phyloP scores from a whole-genome alignment of 1,284 basidiomycete species.

The Apiotrichum montevideense region DNA sequence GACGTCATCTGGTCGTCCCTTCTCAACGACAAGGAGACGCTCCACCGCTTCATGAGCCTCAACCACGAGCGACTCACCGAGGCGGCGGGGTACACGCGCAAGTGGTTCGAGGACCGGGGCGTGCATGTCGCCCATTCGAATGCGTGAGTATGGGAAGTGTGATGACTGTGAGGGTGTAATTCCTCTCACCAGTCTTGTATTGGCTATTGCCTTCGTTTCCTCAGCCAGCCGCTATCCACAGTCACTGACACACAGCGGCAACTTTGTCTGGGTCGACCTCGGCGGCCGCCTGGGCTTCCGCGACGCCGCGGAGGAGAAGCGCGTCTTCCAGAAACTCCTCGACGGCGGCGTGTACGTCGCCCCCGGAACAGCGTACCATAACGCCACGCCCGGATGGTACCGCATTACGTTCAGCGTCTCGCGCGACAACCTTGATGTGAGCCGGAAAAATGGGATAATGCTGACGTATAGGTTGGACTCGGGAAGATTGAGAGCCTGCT shows the following conservation, averaged over 20 bases:
- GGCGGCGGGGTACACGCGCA: conserved; percentile 33
- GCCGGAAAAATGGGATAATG: background rate
- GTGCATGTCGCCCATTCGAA: conserved; percentile 39
- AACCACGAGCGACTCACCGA: conserved; percentile 36
- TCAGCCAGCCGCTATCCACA: background rate
- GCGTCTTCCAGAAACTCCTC: conserved; percentile 40
- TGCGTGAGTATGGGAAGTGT: conserved; percentile 22
- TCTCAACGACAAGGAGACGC: conserved; percentile 23
- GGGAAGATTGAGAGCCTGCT: conserved; percentile 26
- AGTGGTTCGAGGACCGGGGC: conserved; percentile 39
- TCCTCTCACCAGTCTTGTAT: no score
- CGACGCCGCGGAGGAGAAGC: conserved; percentile 35
- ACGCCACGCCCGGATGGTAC: conserved; percentile 36
- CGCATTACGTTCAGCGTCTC: conserved; percentile 40
- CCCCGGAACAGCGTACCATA: conserved; percentile 40
- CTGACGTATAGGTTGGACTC: conserved; percentile 18
- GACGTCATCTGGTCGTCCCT: conserved; percentile 43
- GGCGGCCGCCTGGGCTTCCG: conserved; percentile 32
- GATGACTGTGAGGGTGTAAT: no score
- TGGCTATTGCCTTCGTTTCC: no score
- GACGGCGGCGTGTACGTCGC: conserved; percentile 45
- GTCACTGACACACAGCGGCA: conserved; percentile 19
- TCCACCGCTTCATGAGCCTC: conserved; percentile 31
- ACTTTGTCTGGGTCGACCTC: conserved; percentile 44
- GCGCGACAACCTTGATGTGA: conserved; percentile 30